Evolutionary conservation across 306 rosid genomes (phyloP).

Genomic region (Canavalia gladiata): DNA sequence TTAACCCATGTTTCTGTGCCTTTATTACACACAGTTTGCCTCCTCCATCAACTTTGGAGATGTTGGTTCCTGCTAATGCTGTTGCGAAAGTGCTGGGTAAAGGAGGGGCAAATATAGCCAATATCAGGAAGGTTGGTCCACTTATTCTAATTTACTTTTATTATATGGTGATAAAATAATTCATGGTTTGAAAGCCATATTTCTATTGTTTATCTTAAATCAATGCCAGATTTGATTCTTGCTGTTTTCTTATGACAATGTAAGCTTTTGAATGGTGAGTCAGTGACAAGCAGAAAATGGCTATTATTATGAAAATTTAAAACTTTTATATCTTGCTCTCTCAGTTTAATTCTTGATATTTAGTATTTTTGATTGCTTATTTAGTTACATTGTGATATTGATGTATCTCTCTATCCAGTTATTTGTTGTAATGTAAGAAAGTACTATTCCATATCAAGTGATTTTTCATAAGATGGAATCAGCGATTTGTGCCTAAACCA

Average conservation of each 20-base stretch:
- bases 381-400: neutral
- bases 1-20: constrained; percentile 29
- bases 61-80: constrained; percentile 90
- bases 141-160: constrained; percentile 33
- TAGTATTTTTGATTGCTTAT: neutral
- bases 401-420: neutral
- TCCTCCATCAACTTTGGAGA: constrained; percentile 75
- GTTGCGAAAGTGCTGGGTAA: constrained; percentile 94
- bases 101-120: constrained; percentile 93
- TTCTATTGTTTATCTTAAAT: neutral
- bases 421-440: constrained; percentile 12
- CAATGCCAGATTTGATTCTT: constrained; percentile 1
- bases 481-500: constrained; percentile 5
- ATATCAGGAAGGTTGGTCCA: constrained; percentile 87
- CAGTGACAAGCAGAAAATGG: neutral
- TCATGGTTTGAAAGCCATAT: neutral
- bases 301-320: neutral
- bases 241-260: neutral
- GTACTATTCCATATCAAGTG: neutral
- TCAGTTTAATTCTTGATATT: constrained; percentile 20
- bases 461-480: neutral
- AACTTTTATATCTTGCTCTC: neutral
- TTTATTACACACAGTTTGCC: constrained; percentile 63
- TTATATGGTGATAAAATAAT: constrained; percentile 4
- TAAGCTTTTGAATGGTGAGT: neutral